Percentiles rank a stretch among this genome's conserved stretches.
These are phyloP conservation scores for Ceratocystis huliohia DNA, from an alignment of 2,329 filamentous ascomycete species.

Conservation along the genomic window DNA sequence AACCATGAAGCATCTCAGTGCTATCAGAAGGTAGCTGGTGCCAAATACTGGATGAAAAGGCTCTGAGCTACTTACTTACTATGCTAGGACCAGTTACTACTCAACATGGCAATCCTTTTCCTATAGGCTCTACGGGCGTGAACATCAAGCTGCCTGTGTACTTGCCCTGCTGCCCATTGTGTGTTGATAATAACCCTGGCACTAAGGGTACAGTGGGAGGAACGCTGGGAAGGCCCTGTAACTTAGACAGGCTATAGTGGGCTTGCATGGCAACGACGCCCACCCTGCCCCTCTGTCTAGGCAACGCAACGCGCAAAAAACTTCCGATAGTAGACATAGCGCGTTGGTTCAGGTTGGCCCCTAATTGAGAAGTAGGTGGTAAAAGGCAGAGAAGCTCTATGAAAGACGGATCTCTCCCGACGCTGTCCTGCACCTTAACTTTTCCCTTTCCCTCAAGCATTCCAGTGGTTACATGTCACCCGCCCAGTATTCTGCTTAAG, in stretches of 20 bases:
- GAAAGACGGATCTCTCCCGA: neutral
- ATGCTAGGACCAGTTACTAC: too few relatives aligned
- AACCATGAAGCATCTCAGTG: too few relatives aligned
- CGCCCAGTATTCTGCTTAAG: too few relatives aligned
- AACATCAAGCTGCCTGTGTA: too few relatives aligned
- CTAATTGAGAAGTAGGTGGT: neutral
- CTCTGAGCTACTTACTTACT: too few relatives aligned
- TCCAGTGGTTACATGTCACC: neutral
- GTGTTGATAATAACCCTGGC: neutral
- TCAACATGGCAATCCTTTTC: too few relatives aligned
- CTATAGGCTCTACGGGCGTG: too few relatives aligned
- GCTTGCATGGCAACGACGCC: neutral
- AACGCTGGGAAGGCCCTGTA: neutral
- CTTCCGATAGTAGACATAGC: neutral
- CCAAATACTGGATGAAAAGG: too few relatives aligned
- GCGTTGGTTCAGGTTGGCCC: neutral
- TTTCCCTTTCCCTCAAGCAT: neutral
- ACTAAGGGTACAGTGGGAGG: neutral
- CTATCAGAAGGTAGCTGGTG: too few relatives aligned
- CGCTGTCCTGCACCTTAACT: neutral
- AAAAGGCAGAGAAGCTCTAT: neutral
- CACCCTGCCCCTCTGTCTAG: neutral
- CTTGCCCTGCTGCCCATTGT: too few relatives aligned
- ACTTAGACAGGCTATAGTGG: neutral
- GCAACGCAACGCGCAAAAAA: constrained; percentile 2